Conservation (phyloP, 139 green algal species). For the Coelastrella sp. region DNA sequence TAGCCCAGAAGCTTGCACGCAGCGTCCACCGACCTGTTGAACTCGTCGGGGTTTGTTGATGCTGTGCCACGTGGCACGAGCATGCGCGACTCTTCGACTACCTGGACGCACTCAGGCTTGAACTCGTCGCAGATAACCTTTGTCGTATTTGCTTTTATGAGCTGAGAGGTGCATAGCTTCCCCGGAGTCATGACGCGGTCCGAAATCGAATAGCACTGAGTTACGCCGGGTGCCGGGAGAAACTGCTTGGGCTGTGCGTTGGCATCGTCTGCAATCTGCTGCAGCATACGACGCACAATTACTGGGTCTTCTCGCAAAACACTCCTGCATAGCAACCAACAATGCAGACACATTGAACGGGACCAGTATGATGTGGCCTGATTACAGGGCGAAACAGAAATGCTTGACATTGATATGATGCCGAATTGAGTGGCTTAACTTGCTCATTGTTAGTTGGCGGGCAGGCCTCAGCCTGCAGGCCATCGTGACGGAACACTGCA, state of each 20-base stretch:
- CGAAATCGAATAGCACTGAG: neutral
- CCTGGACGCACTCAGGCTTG: constrained; percentile 23
- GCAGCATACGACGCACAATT: neutral
- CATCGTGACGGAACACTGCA: no score
- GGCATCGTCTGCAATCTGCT: neutral
- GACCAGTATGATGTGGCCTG: no score
- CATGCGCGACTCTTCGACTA: neutral
- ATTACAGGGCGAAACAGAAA: no score
- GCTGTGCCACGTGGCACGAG: neutral
- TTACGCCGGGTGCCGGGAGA: neutral
- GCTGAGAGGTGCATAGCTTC: constrained; percentile 13
- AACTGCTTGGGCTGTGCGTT: constrained; percentile 5
- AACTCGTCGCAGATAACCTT: constrained; percentile 28
- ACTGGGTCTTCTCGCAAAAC: neutral
- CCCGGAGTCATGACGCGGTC: constrained; percentile 12
- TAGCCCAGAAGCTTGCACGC: constrained; percentile 37
- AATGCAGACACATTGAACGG: no score
- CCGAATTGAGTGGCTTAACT: no score
- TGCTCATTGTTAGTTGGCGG: no score
- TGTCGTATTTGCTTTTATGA: neutral
- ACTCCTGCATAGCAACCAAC: neutral
- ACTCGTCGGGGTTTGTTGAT: constrained; percentile 6
- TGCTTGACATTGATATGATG: no score
- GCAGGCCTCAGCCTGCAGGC: no score
- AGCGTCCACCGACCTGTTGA: constrained; percentile 5